Evolutionary conservation across 2,329 filamentous ascomycete genomes (phyloP), one percentile per base, ranked within the genome.

Genomic region (Beauveria sp.): DNA sequence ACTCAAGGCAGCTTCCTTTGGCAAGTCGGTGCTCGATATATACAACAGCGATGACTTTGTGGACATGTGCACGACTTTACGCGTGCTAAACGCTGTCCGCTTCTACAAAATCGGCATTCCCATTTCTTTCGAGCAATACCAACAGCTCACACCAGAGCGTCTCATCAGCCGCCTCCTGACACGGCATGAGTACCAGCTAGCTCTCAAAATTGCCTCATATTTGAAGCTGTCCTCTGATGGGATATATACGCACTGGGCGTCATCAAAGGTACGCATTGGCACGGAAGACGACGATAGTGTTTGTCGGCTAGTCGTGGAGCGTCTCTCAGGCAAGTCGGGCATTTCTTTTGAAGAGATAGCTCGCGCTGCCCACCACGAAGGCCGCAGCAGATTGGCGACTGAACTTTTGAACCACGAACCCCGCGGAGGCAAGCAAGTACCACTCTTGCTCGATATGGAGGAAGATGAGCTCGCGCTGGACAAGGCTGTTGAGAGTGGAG

Each of bases 21-120:
- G 95, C 64, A 99, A 99, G 73, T 98, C 95, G 0, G 95, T 98
- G 0, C 82, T 99, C 3, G 95, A 98, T 69, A 86, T 98, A 14
- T 99, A 98, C 76, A 97, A 95, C 74, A 97, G 93, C 70, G 95
- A 99, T 70, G 93, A 99, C 66, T 99, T 98, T 74, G 95, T 99
- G 59, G 93, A 98, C 65, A 98, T 97, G 88, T 96, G 92, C 67
- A 93, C 99, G 73, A 95, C 88, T 1, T 77, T 99, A 18, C 88
- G 95, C 18, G 93, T 99, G 0, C 80, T 99, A 53, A 98, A 97
- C 68, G 93, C 93, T 7, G 89, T 93, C 14, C 87, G 95, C 57
- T 96, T 90, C 73, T 98, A 95, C 71, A 90, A 96, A 68, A 84
- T 98, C 58, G 95, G 95, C 2, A 78, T 99, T 24, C 92, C 93